These are phyloP conservation scores for Teunomyces gatunensis DNA, from an alignment of 805 yeast species.

Conservation along the genomic window DNA sequence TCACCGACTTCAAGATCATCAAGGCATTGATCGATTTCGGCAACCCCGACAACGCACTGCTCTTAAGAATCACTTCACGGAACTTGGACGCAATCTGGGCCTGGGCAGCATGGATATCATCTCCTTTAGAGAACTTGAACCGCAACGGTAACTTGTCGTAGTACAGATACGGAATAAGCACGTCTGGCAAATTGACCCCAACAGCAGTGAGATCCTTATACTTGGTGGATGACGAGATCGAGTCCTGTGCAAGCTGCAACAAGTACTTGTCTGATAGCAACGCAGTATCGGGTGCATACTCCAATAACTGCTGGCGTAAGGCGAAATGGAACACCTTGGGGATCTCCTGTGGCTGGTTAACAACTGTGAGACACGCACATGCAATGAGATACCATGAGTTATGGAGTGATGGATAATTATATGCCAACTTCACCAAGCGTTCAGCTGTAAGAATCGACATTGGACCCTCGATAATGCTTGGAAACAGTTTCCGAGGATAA, in stretches of 20 bases:
- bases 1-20: constrained; percentile 57
- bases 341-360: constrained; percentile 79
- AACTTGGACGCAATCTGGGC: constrained; percentile 47
- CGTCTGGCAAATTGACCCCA: constrained; percentile 43
- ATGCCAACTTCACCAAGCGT: constrained; percentile 52
- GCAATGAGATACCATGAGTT: constrained; percentile 76
- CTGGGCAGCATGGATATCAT: constrained; percentile 38
- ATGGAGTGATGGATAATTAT: constrained; percentile 51
- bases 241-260: constrained; percentile 37
- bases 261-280: constrained; percentile 34
- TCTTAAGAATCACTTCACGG: constrained; percentile 75
- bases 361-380: constrained; percentile 75
- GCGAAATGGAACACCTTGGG: constrained; percentile 75
- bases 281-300: constrained; percentile 20
- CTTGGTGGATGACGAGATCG: constrained; percentile 36
- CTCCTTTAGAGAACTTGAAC: constrained; percentile 30
- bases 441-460: constrained; percentile 45
- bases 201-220: constrained; percentile 37
- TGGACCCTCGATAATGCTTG: neutral
- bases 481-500: neutral
- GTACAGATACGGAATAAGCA: constrained; percentile 38
- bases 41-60: constrained; percentile 76
- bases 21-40: constrained; percentile 84
- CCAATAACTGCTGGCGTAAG: constrained; percentile 42
- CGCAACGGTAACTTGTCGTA: constrained; percentile 36